Evolutionary conservation across 345 rosid species (phyloP), one percentile per base, ranked within the genome.

Genomic region (Hevea brasiliensis): DNA sequence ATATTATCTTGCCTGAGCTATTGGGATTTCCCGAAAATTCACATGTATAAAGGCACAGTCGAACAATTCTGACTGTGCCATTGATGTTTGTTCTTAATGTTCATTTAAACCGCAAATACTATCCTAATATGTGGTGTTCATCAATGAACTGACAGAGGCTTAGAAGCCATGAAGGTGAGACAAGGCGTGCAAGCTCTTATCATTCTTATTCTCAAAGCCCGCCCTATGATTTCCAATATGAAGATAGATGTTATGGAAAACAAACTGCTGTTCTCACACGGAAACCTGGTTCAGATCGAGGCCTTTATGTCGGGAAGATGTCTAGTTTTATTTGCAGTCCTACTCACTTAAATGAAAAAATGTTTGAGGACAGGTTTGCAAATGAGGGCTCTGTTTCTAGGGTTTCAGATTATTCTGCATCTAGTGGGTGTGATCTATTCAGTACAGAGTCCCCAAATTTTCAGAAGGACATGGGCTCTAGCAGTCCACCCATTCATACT

Each of bases 161-260:
- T 56, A 80, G 87, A 83, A 85, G 85, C 72, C 83, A 70, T 77
- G 92, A 84, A 81, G 94, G 80, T 51, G 81, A 85, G 75, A 85
- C 84, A 60, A 87, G 90, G 81, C 93, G 99, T 65, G 96, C 99
- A 76, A 88, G 90, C 80, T 95, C 99, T 40, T 92, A 95, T 84
- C 99, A 95, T 83, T 95, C 99, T 57, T 95, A 82, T 85, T 95
- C 99, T 51, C 97, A 92, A 73, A 95, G 99, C 85, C 98, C 97
- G 71, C 99, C 99, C 79, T 95, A 95, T 70, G 97, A 95, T 81
- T 83, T 87, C 78, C 99, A 95, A 81, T 95, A 95, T 75, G 98
- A 92, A 83, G 96, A 91, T 61, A 87, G 94, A 14, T 90, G 88
- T 27, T 89, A 92, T 76, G 97, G 98, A 60, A 92, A 88, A 80